phyloP scores from a whole-genome alignment of 2,329 filamentous ascomycete species.

The Fusarium compactum region DNA sequence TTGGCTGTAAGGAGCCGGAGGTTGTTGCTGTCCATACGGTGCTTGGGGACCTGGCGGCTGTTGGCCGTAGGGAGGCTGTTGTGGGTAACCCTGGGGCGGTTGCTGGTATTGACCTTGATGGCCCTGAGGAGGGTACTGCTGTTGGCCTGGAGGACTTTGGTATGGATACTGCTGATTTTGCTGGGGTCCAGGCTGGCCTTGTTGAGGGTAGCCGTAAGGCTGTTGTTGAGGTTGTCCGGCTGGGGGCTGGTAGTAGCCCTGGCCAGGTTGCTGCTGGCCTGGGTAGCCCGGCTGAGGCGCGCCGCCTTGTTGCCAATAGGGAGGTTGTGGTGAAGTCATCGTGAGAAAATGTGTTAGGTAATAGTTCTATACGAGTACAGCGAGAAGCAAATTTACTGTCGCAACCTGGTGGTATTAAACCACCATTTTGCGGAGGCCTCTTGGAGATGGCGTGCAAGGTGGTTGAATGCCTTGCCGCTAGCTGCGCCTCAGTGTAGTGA shows the following conservation, averaged over 20 bases:
- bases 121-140: slow-evolving; percentile 6
- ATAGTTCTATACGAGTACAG: neutral
- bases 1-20: slow-evolving; percentile 24
- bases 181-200: slow-evolving; percentile 8
- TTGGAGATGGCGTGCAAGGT: neutral
- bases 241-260: slow-evolving; percentile 29
- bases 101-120: slow-evolving; percentile 17
- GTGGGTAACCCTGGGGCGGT: slow-evolving; percentile 9
- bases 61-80: slow-evolving; percentile 25
- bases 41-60: slow-evolving; percentile 41
- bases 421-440: slow-evolving; percentile 6
- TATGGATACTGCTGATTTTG: slow-evolving; percentile 26
- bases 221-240: slow-evolving; percentile 28
- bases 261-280: slow-evolving; percentile 21
- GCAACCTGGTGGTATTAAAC: neutral
- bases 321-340: slow-evolving; percentile 35
- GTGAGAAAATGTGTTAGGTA: neutral
- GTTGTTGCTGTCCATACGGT: slow-evolving; percentile 19
- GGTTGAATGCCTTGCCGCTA: neutral
- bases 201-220: slow-evolving; percentile 23
- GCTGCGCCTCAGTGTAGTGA: neutral
- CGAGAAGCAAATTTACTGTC: neutral
- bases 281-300: slow-evolving; percentile 19
- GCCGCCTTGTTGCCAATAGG: slow-evolving; percentile 36
- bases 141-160: slow-evolving; percentile 12